Base-by-base conservation (phyloP, 176 grass and related monocot genomes). In the Oryza nivara region DNA sequence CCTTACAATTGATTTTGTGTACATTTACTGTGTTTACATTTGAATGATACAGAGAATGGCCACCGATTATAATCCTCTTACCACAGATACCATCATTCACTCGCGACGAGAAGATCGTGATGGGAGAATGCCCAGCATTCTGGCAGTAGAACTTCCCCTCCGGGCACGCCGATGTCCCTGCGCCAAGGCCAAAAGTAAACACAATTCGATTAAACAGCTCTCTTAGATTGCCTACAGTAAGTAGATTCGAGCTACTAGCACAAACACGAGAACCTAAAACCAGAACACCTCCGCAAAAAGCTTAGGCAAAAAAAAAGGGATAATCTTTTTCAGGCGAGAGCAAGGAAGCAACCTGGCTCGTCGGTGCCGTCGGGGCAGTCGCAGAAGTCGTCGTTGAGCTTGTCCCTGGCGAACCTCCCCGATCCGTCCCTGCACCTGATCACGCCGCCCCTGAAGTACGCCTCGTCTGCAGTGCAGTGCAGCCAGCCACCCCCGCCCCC, bases 341-440 rank as follows among this genome's bases (percentile, higher is more conserved):
- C 13, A 86, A 41, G 4, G 60, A 16, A 20, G 63, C 83, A 99
- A 99, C 96, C 96, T 7, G 96, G 96, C 84, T 99, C 96, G 74
- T 99, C 96, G 23, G 96, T 99, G 68, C 96, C 96, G 79, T 99
- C 96, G 20, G 89, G 86, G 67, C 96, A 99, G 75, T 99, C 96
- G 72, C 96, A 99, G 84, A 92, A 99, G 61, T 99, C 96, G 70
- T 99, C 96, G 72, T 99, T 99, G 49, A 99, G 93, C 74, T 96
- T 86, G 64, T 91, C 89, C 70, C 88, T 89, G 70, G 83, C 92
- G 84, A 99, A 99, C 72, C 51, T 94, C 49, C 88, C 91, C 23
- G 93, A 99, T 91, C 96, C 91, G 58, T 96, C 88, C 91, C 91
- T 96, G 78, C 96, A 99, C 86, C 91, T 94, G 80, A 99, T 94